phyloP scores from a whole-genome alignment of 163 green algal genomes.

The Scenedesmus sp. region DNA sequence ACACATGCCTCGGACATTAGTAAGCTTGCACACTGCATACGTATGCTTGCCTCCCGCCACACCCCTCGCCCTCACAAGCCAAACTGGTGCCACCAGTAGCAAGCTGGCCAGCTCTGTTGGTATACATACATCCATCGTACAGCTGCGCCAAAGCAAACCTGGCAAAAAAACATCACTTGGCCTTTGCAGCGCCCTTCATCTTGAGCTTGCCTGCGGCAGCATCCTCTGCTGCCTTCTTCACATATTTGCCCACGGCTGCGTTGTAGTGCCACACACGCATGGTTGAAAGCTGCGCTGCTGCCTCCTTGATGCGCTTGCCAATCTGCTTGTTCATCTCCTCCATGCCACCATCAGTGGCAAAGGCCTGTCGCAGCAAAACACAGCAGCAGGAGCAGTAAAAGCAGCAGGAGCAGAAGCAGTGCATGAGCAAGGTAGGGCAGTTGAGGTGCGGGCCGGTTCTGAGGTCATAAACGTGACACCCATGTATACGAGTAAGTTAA shows the following conservation, averaged over 20 bases:
- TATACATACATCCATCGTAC: not conserved
- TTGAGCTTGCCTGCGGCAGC: slow-evolving; percentile 46
- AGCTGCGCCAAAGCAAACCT: not conserved
- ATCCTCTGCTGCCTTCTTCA: slow-evolving; percentile 40
- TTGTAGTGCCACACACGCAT: slow-evolving; percentile 36
- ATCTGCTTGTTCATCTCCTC: slow-evolving; percentile 48
- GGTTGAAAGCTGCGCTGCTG: not conserved
- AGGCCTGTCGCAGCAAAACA: slow-evolving; percentile 2
- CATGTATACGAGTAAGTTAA: no score
- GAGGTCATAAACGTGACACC: not conserved
- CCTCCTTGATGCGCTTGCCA: slow-evolving; percentile 43
- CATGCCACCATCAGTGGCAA: not conserved
- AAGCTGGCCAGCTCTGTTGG: not conserved
- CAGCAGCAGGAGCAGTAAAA: slow-evolving; percentile 7
- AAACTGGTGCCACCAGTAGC: not conserved
- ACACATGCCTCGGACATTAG: not conserved
- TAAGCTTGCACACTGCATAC: not conserved
- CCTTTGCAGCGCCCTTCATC: not conserved
- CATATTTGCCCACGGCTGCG: slow-evolving; percentile 25
- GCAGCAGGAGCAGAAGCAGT: not conserved
- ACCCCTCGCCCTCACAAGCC: not conserved
- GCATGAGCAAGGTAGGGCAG: not conserved
- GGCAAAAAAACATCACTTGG: not conserved
- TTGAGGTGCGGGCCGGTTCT: no score
- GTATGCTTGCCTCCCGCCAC: not conserved